Evolutionary conservation across 140 eudicot species (phyloP), one percentile per base, ranked within the genome.

Genomic region (Erigeron philadelphicus): DNA sequence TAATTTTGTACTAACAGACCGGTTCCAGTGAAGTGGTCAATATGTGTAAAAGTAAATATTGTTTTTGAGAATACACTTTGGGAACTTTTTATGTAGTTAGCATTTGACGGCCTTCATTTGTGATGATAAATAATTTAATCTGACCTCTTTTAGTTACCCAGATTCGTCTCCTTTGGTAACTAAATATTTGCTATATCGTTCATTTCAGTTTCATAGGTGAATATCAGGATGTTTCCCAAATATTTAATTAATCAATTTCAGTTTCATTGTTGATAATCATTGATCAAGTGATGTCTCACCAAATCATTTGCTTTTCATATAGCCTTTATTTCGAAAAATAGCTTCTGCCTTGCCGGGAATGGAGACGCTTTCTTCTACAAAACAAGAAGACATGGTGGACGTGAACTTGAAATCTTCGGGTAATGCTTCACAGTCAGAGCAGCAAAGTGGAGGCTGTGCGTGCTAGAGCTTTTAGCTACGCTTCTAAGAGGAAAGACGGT

Each of bases 301-400:
- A 13, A 43, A 66, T 13, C 21, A 15, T 59, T 17, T 12, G 23
- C 41, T 25, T 8, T 18, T 13, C 21, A 9, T 81, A 60, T 85
- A 91, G 97, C 89, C 96, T 35, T 72, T 91, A 15, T 88, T 91
- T 49, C 81, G 97, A 64, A 88, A 91, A 84, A 88, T 91, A 47
- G 97, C 96, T 50, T 81, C 85, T 56, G 90, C 97, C 11, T 91
- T 91, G 75, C 96, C 97, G 18, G 97, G 96, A 35, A 91, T 91
- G 97, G 97, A 91, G 76, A 79, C 95, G 6, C 83, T 88, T 44
- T 85, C 96, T 2, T 79, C 89, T 19, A 81, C 96, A 8, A 91
- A 86, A 64, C 88, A 88, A 73, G 97, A 91, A 71, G 97, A 84
- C 76, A 88, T 91, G 97, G 96, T 91, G 64, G 97, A 91, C 50